Evolutionary conservation across 73 alveolate genomes (phyloP).

Genomic region (Paramecium sonneborni): DNA sequence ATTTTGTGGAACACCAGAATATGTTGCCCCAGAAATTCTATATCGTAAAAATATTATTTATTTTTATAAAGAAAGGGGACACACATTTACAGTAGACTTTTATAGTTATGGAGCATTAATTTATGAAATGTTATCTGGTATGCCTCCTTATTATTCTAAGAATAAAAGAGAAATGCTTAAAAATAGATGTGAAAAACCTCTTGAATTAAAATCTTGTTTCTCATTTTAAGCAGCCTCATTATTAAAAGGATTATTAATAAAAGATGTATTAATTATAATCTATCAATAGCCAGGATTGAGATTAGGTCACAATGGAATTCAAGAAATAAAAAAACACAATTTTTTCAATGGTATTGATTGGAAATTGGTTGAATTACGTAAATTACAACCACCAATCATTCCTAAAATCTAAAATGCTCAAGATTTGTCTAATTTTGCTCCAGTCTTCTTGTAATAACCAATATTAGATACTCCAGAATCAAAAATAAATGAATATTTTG

Average conservation of each 20-base stretch:
- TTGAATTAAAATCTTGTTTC: slow-evolving; percentile 40
- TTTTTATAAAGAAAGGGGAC: slow-evolving; percentile 59
- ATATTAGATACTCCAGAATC: neutral
- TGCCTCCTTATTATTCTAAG: slow-evolving; percentile 52
- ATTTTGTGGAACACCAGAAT: slow-evolving; percentile 62
- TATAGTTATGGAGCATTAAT: slow-evolving; percentile 47
- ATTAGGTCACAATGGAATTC: slow-evolving; percentile 52
- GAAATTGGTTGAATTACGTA: slow-evolving; percentile 68
- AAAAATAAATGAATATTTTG: neutral
- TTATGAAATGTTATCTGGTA: slow-evolving; percentile 29
- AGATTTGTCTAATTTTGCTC: neutral
- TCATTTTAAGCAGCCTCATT: neutral
- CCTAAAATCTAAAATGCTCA: too few relatives aligned
- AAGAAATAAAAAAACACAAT: slow-evolving; percentile 58
- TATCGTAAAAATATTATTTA: too few relatives aligned
- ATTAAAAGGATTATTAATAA: neutral
- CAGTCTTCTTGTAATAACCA: neutral
- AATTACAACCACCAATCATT: slow-evolving; percentile 77
- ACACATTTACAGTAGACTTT: slow-evolving; percentile 22
- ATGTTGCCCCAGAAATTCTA: slow-evolving; percentile 50
- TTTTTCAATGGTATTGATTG: slow-evolving; percentile 58
- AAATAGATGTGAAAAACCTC: slow-evolving; percentile 2
- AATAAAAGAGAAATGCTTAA: slow-evolving; percentile 52
- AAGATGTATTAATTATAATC: neutral
- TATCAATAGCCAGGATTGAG: slow-evolving; percentile 46